A percentile compares a stretch with the other conserved stretches of the same genome.
These are phyloP conservation scores for Choiromyces venosus DNA, from an alignment of 495 filamentous ascomycete species.

Conservation along the genomic window DNA sequence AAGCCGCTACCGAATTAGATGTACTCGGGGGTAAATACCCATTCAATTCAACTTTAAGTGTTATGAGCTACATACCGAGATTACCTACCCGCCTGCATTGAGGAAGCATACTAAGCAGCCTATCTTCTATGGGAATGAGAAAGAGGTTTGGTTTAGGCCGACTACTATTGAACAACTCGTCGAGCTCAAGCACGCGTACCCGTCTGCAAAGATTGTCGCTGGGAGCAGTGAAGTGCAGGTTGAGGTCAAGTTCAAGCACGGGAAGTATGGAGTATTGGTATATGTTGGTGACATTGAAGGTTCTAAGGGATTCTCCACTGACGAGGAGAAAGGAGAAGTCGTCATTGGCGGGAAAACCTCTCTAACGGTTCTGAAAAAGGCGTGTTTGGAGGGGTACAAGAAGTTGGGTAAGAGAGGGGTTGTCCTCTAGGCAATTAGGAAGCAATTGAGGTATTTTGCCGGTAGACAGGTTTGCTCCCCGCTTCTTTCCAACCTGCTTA, in stretches of 20 bases:
- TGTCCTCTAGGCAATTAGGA: constrained; percentile 44
- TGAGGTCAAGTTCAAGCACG: constrained; percentile 44
- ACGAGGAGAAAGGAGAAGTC: constrained; percentile 32
- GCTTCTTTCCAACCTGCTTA: constrained; percentile 35
- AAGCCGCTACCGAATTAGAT: constrained; percentile 32
- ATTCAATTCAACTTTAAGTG: constrained; percentile 43
- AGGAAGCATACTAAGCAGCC: constrained; percentile 41
- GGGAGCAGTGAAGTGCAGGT: constrained; percentile 46
- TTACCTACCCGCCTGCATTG: constrained; percentile 44
- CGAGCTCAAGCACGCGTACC: constrained; percentile 44
- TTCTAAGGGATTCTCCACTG: constrained; percentile 38
- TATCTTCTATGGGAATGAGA: constrained; percentile 44
- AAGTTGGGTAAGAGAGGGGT: constrained; percentile 43
- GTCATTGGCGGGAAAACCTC: constrained; percentile 44
- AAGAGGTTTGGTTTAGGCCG: constrained; percentile 45
- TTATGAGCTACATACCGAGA: constrained; percentile 43
- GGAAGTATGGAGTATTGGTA: constrained; percentile 42
- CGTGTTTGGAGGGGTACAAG: constrained; percentile 43
- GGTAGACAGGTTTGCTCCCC: constrained; percentile 40
- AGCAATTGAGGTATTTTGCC: constrained; percentile 46
- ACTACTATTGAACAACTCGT: constrained; percentile 44
- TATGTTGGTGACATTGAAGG: constrained; percentile 47
- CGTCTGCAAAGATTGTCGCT: constrained; percentile 45
- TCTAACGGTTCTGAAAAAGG: constrained; percentile 42
- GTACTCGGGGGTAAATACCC: constrained; percentile 33